phyloP scores from a whole-genome alignment of 2,329 filamentous ascomycete genomes.

The Xylariaceae sp. region DNA sequence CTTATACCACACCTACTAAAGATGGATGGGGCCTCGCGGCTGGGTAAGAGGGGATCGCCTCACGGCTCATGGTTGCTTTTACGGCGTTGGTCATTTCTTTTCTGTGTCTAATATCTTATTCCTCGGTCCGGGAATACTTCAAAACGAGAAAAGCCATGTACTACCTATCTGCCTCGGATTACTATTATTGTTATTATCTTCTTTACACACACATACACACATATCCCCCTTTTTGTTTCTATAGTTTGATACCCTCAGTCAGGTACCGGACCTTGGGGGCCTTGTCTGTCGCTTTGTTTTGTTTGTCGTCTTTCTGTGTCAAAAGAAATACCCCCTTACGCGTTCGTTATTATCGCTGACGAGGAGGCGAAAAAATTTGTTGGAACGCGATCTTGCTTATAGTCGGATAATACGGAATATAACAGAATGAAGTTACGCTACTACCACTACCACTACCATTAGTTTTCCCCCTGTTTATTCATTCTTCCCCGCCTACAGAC shows the following conservation, averaged over 20 bases:
- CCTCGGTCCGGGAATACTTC: constrained; percentile 1
- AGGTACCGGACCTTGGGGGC: background rate
- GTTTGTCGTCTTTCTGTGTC: background rate
- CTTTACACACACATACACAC: background rate
- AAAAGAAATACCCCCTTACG: background rate
- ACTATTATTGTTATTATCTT: background rate
- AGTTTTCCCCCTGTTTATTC: no score
- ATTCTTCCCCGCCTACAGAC: no score
- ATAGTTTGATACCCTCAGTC: constrained; percentile 1
- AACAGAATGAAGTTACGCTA: background rate
- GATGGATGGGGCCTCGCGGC: constrained; percentile 38
- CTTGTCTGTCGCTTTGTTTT: background rate
- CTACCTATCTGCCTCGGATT: background rate
- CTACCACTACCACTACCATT: background rate
- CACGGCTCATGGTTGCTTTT: constrained; percentile 34
- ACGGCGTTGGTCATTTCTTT: constrained; percentile 26
- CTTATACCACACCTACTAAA: constrained; percentile 28
- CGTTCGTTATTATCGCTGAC: background rate
- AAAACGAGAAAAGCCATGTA: background rate
- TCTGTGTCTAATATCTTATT: constrained; percentile 16
- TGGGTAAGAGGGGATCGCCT: constrained; percentile 36
- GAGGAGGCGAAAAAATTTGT: background rate
- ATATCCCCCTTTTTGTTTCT: background rate
- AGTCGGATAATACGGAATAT: background rate
- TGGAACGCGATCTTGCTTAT: background rate